Evolutionary conservation across 225 moss, liverwort and hornwort species (phyloP), one percentile per base, ranked within the genome.

Genomic region (Lunularia cruciata): DNA sequence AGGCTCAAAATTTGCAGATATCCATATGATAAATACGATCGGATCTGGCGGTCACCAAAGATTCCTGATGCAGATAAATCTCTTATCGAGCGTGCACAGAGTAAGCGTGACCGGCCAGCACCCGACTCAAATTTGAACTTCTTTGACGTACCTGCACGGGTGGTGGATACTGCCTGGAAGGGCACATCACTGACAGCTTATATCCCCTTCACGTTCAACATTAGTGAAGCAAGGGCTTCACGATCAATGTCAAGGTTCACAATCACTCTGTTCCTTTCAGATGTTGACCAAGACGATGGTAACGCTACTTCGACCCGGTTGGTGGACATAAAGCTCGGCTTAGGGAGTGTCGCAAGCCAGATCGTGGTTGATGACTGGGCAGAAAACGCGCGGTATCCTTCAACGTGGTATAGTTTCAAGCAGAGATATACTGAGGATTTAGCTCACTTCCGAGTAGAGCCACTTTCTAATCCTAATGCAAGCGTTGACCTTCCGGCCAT

Each of bases 131-230:
- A n/a, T n/a, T n/a, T n/a, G n/a, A n/a, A n/a, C n/a, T n/a, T n/a
- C 5, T 40, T 23, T 5, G 63, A 63, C 3, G 20, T 33, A 26
- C 66, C 47, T 22, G 18, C 6, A 14, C 18, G 19, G 27, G 47
- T 66, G 5, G 0, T 48, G 31, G 3, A 18, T 12, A 25, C 66
- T 18, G 66, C 47, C 8, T 66, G 47, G 47, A 30, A 66, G 47
- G 66, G 47, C 2, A 15, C 6, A 22, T 22, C 11, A 5, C 5
- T 25, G 25, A 3, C 0, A 7, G 15, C 20, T 11, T n/a, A 66
- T 4, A 48, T 66, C 47, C 18, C 66, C 15, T 33, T 66, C 66
- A 34, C 18, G 8, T 33, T 66, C 20, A 66, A 66, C 19, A n/a
- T 66, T 46, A 33, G 26, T 15, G 47, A 9, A 11, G 47, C 46